These are phyloP conservation scores for Protoeuglena noctilucae DNA, from an alignment of 139 green algal genomes.

Conservation along the genomic window DNA sequence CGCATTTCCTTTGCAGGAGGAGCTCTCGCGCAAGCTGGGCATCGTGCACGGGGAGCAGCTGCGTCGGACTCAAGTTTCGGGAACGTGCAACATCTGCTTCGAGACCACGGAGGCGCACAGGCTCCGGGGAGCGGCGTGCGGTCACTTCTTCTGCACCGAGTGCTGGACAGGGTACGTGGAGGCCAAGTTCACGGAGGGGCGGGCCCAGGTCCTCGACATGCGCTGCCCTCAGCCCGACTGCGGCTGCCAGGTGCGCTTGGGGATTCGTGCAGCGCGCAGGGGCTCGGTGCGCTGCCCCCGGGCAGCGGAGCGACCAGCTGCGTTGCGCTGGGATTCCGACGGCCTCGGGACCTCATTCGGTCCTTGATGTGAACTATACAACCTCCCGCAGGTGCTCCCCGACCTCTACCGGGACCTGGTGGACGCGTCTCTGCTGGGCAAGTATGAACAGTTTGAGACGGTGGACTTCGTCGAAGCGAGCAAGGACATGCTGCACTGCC, in stretches of 20 bases:
- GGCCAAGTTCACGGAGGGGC: constrained; percentile 26
- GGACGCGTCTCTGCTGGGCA: not conserved
- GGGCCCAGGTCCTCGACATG: constrained; percentile 31
- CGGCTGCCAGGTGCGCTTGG: not conserved
- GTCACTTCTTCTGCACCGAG: constrained; percentile 52
- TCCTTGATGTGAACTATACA: too few relatives aligned
- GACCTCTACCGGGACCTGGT: constrained; percentile 20
- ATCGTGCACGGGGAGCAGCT: not conserved
- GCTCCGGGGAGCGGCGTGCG: constrained; percentile 36
- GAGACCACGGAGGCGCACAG: constrained; percentile 31
- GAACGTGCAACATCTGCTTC: constrained; percentile 80
- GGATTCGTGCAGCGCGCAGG: not conserved
- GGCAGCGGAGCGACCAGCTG: not conserved
- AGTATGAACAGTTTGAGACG: constrained; percentile 24
- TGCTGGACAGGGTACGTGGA: constrained; percentile 58
- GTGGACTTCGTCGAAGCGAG: constrained; percentile 81
- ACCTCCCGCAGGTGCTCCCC: constrained; percentile 23
- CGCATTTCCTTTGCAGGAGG: not conserved
- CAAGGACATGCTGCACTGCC: constrained; percentile 62
- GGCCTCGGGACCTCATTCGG: too few relatives aligned
- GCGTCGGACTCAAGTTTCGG: not conserved
- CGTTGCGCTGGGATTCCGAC: not conserved
- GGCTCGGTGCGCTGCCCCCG: too few relatives aligned
- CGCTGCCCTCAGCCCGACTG: constrained; percentile 47
- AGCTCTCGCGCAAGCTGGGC: not conserved